phyloP scores from a whole-genome alignment of 345 rosid species.

The Mercurialis annua region DNA sequence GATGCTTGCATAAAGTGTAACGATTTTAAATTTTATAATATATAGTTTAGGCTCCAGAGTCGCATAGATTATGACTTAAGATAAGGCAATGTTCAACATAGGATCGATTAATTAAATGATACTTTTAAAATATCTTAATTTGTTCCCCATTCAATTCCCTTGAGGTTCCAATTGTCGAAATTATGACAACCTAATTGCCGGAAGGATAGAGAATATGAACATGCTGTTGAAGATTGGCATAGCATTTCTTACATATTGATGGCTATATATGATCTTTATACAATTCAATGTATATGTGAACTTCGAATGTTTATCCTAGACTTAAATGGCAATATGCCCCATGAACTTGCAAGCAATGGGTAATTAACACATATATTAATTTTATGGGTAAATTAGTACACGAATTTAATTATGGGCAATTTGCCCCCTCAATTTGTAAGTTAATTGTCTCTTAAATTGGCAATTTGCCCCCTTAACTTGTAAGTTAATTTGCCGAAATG shows the following conservation, averaged over 20 bases:
- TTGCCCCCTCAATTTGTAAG: too few relatives aligned
- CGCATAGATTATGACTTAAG: not conserved
- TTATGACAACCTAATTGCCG: not conserved
- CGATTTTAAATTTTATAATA: not conserved
- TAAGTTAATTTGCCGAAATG: too few relatives aligned
- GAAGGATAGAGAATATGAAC: not conserved
- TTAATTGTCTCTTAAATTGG: too few relatives aligned
- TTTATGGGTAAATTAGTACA: too few relatives aligned
- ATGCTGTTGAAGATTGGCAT: not conserved
- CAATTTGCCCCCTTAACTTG: too few relatives aligned
- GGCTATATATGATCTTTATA: not conserved
- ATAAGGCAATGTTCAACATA: not conserved
- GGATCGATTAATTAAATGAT: not conserved
- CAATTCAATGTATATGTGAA: not conserved
- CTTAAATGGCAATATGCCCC: too few relatives aligned
- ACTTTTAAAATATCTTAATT: not conserved
- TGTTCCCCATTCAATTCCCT: not conserved
- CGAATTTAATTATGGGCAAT: too few relatives aligned
- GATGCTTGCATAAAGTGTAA: conserved; percentile 5
- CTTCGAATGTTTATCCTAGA: too few relatives aligned
- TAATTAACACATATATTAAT: too few relatives aligned
- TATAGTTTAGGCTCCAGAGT: not conserved
- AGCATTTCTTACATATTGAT: not conserved
- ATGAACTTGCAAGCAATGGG: too few relatives aligned
- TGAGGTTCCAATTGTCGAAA: not conserved